A percentile compares a stretch with the other conserved stretches of the same genome.
These are phyloP conservation scores for Mortierella sp. DNA, from an alignment of 371 early-diverging fungal genomes.

Conservation along the genomic window DNA sequence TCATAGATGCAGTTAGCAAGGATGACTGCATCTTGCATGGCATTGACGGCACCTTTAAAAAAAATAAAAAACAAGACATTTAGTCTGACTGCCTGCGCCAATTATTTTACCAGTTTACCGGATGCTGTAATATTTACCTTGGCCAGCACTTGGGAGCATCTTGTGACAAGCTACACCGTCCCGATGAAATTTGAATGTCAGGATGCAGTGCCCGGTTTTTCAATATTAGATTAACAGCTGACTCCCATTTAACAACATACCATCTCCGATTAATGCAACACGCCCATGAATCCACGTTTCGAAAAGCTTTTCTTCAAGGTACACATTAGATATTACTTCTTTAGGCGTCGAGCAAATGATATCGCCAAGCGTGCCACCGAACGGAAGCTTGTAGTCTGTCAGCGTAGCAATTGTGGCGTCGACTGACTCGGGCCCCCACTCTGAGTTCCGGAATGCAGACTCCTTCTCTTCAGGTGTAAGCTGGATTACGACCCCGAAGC, in stretches of 20 bases:
- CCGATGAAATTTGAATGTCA: not conserved
- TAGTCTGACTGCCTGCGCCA: not conserved
- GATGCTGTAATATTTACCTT: conserved; percentile 3
- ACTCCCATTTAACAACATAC: not conserved
- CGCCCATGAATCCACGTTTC: conserved; percentile 21
- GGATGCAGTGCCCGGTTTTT: not conserved
- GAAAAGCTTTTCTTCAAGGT: conserved; percentile 23
- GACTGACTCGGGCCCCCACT: conserved; percentile 17
- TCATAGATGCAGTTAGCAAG: conserved; percentile 15
- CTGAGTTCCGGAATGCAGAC: not conserved
- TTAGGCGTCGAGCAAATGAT: conserved; percentile 3
- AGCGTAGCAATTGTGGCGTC: conserved; percentile 1
- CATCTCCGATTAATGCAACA: conserved; percentile 19
- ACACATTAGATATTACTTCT: conserved; percentile 7
- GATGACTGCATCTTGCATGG: conserved; percentile 23
- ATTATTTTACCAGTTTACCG: too few species aligned
- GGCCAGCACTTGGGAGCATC: conserved; percentile 24
- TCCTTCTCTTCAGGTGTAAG: conserved; percentile 1
- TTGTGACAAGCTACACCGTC: not conserved
- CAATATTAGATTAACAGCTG: not conserved
- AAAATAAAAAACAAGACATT: not conserved
- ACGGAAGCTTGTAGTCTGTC: not conserved
- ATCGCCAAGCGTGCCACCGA: conserved; percentile 5
- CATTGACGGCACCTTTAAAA: conserved; percentile 16
- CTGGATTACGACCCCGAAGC: conserved; percentile 18